Base-by-base conservation (phyloP, 2,329 filamentous ascomycete species). In the Aphanocladium album region DNA sequence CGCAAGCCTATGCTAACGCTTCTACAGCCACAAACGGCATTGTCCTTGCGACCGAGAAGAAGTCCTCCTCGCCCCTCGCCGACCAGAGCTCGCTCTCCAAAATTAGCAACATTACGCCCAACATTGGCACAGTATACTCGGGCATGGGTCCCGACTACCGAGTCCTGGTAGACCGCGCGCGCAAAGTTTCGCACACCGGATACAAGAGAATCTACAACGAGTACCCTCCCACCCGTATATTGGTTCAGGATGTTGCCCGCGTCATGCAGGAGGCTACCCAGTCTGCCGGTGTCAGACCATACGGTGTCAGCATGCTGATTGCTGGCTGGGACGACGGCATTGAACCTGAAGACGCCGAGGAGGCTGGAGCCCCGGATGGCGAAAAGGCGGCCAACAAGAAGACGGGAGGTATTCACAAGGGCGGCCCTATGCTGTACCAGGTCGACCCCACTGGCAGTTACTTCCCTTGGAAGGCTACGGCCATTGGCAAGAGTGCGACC, bases 181-280 rank as follows among this genome's bases (percentile, higher is more conserved):
- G 95, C 73, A 99, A 98, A 79, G 95, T 97, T 67, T 96, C 93
- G 60, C 95, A 99, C 80, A 96, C 95, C 52, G 89, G 88, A 76
- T 99, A 99, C 87, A 99, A 99, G 86, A 91, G 95, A 77, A 93
- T 99, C 81, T 99, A 99, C 83, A 99, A 99, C 80, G 95, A 99
- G 80, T 99, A 99, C 80, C 95, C 95, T n/a, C 95, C 95, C 6
- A 99, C 95, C 61, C 88, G 95, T 76, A 99, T 99, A 89, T 85
- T 99, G 79, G 95, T 99, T 61, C 95, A 99, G 79, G 95, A 99
- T 72, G 93, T 99, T 61, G 95, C 95, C 62, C 86, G 92, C 66
- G 93, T 98, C 67, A 97, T 99, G 89, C 95, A 99, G 79, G 95
- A 99, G 79, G 95, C 95, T 63, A 99, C 95, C 63, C 95, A 99